These are phyloP conservation scores for Phytophthora sojae DNA, from an alignment of 352 stramenopile species.

Conservation along the genomic window DNA sequence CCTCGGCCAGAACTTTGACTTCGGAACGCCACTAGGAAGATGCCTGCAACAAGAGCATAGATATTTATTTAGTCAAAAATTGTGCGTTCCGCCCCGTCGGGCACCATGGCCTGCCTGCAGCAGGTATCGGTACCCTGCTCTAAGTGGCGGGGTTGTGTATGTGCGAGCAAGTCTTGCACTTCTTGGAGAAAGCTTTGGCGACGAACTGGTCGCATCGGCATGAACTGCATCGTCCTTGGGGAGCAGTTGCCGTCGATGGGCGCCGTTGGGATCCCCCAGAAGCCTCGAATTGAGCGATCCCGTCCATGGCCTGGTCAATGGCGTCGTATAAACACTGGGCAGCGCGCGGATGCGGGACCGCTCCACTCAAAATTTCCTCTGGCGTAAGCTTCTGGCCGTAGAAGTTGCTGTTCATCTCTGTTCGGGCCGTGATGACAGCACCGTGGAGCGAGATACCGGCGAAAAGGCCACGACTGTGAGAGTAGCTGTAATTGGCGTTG, in stretches of 20 bases:
- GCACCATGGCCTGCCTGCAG: neutral
- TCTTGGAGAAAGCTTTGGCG: slow-evolving; percentile 76
- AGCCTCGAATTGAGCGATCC: slow-evolving; percentile 70
- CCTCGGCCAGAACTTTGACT: too few relatives aligned
- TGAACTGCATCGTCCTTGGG: slow-evolving; percentile 48
- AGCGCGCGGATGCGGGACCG: slow-evolving; percentile 61
- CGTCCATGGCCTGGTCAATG: slow-evolving; percentile 74
- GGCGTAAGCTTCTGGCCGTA: slow-evolving; percentile 91
- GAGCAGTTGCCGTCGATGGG: slow-evolving; percentile 18
- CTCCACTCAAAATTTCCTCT: slow-evolving; percentile 75
- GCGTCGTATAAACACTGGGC: slow-evolving; percentile 84
- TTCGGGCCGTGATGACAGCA: slow-evolving; percentile 89
- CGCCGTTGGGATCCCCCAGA: slow-evolving; percentile 18
- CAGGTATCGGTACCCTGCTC: slow-evolving; percentile 1
- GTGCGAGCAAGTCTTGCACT: slow-evolving; percentile 79
- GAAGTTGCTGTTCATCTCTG: slow-evolving; percentile 96
- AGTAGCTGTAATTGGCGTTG: slow-evolving; percentile 96
- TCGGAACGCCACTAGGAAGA: neutral
- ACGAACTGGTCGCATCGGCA: slow-evolving; percentile 69
- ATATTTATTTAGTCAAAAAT: slow-evolving; percentile 32
- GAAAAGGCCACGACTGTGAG: slow-evolving; percentile 93
- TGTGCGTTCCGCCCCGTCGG: slow-evolving; percentile 8
- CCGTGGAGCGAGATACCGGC: slow-evolving; percentile 94
- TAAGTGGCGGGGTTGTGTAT: slow-evolving; percentile 47
- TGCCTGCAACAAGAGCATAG: slow-evolving; percentile 5